Conservation (phyloP, 2,329 filamentous ascomycete genomes). For the Daldinia eschscholtzii region DNA sequence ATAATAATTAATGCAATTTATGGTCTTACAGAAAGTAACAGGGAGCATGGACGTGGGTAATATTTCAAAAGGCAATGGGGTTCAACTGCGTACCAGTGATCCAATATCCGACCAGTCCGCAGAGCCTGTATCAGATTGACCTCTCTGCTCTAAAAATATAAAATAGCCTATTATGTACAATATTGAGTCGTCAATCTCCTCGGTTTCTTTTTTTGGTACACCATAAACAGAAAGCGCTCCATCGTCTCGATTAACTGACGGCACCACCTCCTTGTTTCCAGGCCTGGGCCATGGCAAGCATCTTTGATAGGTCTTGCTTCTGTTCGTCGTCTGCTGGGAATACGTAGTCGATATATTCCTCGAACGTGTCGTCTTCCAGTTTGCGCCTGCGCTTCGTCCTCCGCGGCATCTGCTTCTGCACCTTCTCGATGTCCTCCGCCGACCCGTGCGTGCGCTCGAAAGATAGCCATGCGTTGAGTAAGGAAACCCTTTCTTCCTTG, state of each 20-base stretch:
- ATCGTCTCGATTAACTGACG: slow-evolving; percentile 40
- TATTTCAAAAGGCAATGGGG: background rate
- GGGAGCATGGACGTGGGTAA: background rate
- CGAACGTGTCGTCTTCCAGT: slow-evolving; percentile 91
- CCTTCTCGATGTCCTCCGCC: slow-evolving; percentile 79
- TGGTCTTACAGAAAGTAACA: background rate
- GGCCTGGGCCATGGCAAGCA: slow-evolving; percentile 86
- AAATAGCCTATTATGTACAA: slow-evolving; percentile 33
- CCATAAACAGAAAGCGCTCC: slow-evolving; percentile 1
- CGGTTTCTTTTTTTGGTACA: slow-evolving; percentile 22
- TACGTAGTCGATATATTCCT: slow-evolving; percentile 97
- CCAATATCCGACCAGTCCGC: slow-evolving; percentile 8
- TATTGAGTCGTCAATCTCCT: slow-evolving; percentile 14
- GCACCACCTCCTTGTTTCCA: slow-evolving; percentile 78
- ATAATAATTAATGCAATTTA: background rate
- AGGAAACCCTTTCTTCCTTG: slow-evolving; percentile 91
- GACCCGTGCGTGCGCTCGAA: slow-evolving; percentile 91
- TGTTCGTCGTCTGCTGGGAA: slow-evolving; percentile 96
- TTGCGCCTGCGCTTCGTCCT: slow-evolving; percentile 92
- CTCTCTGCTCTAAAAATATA: slow-evolving; percentile 10
- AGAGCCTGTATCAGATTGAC: slow-evolving; percentile 1
- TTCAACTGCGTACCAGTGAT: slow-evolving; percentile 5
- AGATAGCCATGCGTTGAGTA: slow-evolving; percentile 91
- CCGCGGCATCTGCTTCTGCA: slow-evolving; percentile 94
- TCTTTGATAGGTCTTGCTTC: slow-evolving; percentile 82